Base-by-base conservation (phyloP, 1,284 basidiomycete genomes). In the Sporisorium graminicola region DNA sequence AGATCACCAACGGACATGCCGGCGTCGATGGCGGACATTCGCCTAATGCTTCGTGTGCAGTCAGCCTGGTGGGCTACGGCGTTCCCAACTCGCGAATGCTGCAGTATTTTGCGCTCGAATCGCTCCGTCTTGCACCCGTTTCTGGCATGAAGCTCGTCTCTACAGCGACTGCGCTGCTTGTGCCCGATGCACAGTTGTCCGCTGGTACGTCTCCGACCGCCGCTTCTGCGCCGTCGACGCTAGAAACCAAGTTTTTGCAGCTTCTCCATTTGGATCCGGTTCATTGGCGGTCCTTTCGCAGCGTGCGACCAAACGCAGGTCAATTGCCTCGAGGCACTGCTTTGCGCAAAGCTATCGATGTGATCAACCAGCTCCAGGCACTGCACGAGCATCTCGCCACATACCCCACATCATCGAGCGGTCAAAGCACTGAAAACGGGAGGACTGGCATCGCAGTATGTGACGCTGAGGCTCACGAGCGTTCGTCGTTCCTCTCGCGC, bases 31-130 rank as follows among this genome's bases (percentile, higher is more conserved):
- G 51, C 20, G n/a, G 12, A 5, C 14, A 33, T 18, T 3, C 14
- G 7, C n/a, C 26, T n/a, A 47, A 3, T 16, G 8, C 37, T 8
- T 22, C 62, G 2, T 74, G 72, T 24, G 54, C 69, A 13, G 42
- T 80, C 56, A 63, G 29, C 13, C 6, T 79, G 29, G 54, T 90
- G 43, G 86, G 88, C 62, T 92, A 91, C 76, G 79, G 84, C 44
- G 87, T 88, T 40, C 90, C 91, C 58, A 74, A 86, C 1, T 80
- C 86, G 20, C 81, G 86, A 4, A 88, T 89, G 12, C 85, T 91
- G 65, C 88, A 90, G 26, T 91, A 90, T 70, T 90, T 91, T 75
- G 86, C 89, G 0, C 83, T 91, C 26, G 86, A 88, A 40, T 79
- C 84, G 37, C 86, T 87, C 26, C 84, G 79, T 14, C 84, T 87